These are phyloP conservation scores for Dictyostelium capitatum DNA, from an alignment of 78 protist genomes.

Conservation along the genomic window DNA sequence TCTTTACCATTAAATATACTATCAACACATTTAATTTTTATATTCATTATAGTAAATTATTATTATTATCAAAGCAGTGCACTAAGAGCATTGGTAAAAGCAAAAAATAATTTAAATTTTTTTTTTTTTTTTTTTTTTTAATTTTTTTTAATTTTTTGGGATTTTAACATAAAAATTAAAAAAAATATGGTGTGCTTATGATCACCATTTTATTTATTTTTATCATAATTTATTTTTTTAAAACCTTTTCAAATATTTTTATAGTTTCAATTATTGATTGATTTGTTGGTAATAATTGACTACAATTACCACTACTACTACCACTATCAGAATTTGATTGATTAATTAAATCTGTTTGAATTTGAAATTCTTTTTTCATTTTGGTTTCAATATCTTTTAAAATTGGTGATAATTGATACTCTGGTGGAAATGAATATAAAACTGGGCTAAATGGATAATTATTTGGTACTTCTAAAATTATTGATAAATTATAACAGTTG, in stretches of 20 bases:
- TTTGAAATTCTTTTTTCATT: slow-evolving; percentile 10
- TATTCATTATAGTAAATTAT: neutral
- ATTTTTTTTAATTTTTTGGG: too few relatives aligned
- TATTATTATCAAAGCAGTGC: too few relatives aligned
- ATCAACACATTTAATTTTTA: slow-evolving; percentile 4
- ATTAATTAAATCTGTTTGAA: neutral
- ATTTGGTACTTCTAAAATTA: slow-evolving; percentile 37
- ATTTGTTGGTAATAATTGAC: neutral
- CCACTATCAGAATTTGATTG: neutral
- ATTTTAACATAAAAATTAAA: neutral
- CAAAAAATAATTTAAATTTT: neutral
- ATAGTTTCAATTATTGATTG: neutral
- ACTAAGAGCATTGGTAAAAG: neutral
- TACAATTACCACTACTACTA: neutral
- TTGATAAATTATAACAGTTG: neutral
- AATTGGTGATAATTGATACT: slow-evolving; percentile 22
- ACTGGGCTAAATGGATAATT: slow-evolving; percentile 43
- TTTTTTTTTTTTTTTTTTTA: neutral
- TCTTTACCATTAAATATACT: slow-evolving; percentile 1
- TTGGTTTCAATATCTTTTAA: slow-evolving; percentile 17
- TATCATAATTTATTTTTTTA: slow-evolving; percentile 37
- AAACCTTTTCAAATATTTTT: slow-evolving; percentile 59
- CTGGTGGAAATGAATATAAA: slow-evolving; percentile 33
- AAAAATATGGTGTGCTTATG: neutral
- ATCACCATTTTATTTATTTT: neutral